These are phyloP conservation scores for Teratosphaeria viscida DNA, from an alignment of 2,329 filamentous ascomycete genomes.

Conservation along the genomic window DNA sequence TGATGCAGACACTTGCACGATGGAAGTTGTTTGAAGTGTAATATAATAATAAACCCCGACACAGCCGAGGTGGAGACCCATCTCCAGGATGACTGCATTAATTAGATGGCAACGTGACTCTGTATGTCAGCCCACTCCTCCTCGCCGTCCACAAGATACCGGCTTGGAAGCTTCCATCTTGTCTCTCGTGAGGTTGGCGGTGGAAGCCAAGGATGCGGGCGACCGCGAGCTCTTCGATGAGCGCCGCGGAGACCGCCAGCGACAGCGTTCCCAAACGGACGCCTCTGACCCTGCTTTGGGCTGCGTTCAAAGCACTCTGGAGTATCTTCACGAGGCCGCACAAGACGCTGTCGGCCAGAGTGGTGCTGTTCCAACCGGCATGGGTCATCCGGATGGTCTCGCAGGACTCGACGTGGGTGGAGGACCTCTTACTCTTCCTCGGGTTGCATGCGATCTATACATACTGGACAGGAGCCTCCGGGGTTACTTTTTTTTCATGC, in stretches of 20 bases:
- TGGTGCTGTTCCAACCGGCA: slow-evolving; percentile 21
- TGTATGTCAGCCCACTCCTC: neutral
- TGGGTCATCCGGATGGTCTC: slow-evolving; percentile 17
- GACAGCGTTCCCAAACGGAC: slow-evolving; percentile 3
- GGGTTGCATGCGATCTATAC: slow-evolving; percentile 15
- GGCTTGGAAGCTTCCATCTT: neutral
- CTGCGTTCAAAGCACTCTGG: slow-evolving; percentile 19
- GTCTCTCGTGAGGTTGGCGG: neutral
- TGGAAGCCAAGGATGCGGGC: slow-evolving; percentile 1
- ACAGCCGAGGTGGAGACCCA: neutral
- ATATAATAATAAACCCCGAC: neutral
- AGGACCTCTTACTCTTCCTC: slow-evolving; percentile 18
- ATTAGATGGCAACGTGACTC: neutral
- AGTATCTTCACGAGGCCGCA: slow-evolving; percentile 22
- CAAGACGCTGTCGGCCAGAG: slow-evolving; percentile 19
- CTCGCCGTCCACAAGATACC: neutral
- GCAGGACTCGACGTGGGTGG: slow-evolving; percentile 14
- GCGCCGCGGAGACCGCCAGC: neutral
- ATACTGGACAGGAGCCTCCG: slow-evolving; percentile 16
- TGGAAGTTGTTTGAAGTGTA: neutral
- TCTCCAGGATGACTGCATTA: neutral
- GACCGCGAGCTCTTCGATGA: neutral
- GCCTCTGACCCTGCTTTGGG: slow-evolving; percentile 14
- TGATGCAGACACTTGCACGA: too few relatives aligned
- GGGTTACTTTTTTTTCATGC: too few relatives aligned